phyloP scores from a whole-genome alignment of 768 basidiomycete genomes.

The Neoboletus magnificus region DNA sequence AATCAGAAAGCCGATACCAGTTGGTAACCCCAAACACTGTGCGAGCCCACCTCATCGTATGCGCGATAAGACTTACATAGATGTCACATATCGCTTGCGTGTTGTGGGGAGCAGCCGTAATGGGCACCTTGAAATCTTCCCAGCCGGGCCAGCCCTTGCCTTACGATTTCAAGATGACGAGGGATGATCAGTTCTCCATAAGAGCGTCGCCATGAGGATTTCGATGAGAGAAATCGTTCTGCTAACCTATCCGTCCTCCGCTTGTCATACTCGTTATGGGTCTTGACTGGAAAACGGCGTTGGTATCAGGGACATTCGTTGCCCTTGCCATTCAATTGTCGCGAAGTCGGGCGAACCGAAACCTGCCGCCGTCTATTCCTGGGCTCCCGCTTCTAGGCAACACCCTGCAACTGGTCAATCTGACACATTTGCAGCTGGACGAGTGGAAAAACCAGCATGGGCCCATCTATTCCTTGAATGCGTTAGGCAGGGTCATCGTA shows the following conservation, averaged over 20 bases:
- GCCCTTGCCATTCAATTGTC: background rate
- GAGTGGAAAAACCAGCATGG: conserved; percentile 10
- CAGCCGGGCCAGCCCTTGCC: background rate
- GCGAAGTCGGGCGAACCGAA: background rate
- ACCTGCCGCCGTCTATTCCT: conserved; percentile 7
- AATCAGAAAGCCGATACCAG: too few species aligned
- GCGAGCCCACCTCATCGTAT: background rate
- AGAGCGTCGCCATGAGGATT: background rate
- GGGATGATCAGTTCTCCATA: background rate
- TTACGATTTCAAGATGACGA: background rate
- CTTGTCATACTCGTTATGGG: background rate
- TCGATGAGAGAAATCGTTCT: background rate
- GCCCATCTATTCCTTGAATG: conserved; percentile 7
- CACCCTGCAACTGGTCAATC: conserved; percentile 2
- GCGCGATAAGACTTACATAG: background rate
- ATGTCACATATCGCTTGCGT: background rate
- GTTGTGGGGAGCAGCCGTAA: background rate
- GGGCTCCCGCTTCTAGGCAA: conserved; percentile 4
- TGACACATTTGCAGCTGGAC: conserved; percentile 7
- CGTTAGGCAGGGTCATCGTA: conserved; percentile 4
- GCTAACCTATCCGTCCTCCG: background rate
- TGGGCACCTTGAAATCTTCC: background rate
- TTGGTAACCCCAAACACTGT: background rate
- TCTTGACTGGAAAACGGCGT: background rate
- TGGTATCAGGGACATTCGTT: conserved; percentile 1